Conservation (phyloP, 495 filamentous ascomycete genomes). For the Xylaria cubensis region DNA sequence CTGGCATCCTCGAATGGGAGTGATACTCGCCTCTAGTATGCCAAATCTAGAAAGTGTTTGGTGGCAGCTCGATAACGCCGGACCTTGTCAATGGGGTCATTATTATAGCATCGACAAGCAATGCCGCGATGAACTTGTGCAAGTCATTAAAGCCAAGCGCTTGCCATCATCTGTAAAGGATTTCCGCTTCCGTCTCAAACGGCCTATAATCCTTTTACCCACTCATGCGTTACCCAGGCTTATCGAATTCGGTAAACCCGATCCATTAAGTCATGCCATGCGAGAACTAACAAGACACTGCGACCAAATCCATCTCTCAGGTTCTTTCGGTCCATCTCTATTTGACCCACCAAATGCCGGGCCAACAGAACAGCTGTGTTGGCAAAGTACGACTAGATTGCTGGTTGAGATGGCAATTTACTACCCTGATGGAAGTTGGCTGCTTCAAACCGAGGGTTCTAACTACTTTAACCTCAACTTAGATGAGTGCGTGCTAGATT, state of each 20-base stretch:
- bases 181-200: neutral
- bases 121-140: neutral
- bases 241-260: neutral
- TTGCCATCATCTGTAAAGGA: neutral
- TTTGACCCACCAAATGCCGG: slow-evolving; percentile 2
- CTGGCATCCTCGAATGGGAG: neutral
- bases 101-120: slow-evolving; percentile 5
- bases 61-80: neutral
- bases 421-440: neutral
- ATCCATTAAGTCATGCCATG: neutral
- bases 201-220: neutral
- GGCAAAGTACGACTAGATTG: neutral
- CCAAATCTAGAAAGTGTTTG: neutral
- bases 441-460: no score
- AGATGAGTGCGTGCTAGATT: neutral
- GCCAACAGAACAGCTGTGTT: neutral
- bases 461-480: no score
- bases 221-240: neutral
- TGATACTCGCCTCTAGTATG: neutral
- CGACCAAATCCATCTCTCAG: neutral
- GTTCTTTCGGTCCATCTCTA: neutral
- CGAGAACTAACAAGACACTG: neutral
- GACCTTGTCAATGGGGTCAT: neutral
- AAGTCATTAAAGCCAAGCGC: neutral
- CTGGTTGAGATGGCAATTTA: neutral